Evolutionary conservation across 1,284 basidiomycete species (phyloP), one percentile per base, ranked within the genome.

Genomic region (Amylostereum chailletii): DNA sequence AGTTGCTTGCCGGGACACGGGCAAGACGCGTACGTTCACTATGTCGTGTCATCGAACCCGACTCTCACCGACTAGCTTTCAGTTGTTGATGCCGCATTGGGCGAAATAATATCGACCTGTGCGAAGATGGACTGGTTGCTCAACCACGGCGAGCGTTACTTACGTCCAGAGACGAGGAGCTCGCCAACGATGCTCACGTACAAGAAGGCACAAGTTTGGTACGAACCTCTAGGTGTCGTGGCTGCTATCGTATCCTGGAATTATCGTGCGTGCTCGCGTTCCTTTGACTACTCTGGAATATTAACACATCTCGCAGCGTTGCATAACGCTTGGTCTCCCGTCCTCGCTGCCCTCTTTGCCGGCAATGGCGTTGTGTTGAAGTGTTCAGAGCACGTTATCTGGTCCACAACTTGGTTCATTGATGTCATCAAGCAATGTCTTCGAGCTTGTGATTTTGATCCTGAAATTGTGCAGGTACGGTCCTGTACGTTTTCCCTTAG

Each of bases 241-340:
- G 82, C 86, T 40, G 95, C 87, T 0, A 86, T 94, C 52, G 94
- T 98, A 1, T 95, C 91, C 0, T 97, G 94, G 92, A 93, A 91
- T 60, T 91, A 92, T 64, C 86, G 88, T 90, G 59, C 48, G 85
- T 73, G 5, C 38, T 29, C 27, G 5, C 39, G 19, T 26, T 11
- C 41, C 38, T 10, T 4, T 34, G 37, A 30, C 7, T 31, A 7
- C 31, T n/a, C 9, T 38, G 5, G 5, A 26, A 27, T 42, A 42
- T 46, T 11, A n/a, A 53, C 41, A 45, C n/a, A 39, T 5, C 32
- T 45, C 19, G 19, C 56, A 91, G 90, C 92, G 32, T 73, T 94
- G 49, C 94, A 97, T 67, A 97, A 98, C 62, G 80, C 88, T 0
- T 86, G 94, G 73, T 94, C 91, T 1, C 95, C 95, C 0, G 91